A percentile compares a stretch with the other conserved stretches of the same genome.
These are phyloP conservation scores for Vickermania ingenoplastis DNA, from an alignment of 208 protist species.

Conservation along the genomic window DNA sequence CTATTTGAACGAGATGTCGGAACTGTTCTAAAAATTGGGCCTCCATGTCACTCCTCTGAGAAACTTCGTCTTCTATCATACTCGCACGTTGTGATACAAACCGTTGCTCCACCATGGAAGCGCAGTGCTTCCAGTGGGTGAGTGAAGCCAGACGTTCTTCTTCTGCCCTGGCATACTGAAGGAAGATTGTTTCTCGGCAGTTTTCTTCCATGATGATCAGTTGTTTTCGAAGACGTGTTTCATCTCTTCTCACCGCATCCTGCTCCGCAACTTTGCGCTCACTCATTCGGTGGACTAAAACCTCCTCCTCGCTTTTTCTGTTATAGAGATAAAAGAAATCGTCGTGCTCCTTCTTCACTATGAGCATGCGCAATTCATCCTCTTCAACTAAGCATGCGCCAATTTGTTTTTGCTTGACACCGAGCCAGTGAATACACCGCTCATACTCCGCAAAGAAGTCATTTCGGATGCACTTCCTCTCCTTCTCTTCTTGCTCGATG, in stretches of 20 bases:
- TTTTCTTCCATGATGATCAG: slow-evolving; percentile 11
- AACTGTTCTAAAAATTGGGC: background rate
- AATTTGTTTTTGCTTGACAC: slow-evolving; percentile 12
- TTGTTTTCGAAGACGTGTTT: slow-evolving; percentile 6
- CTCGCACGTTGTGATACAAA: background rate
- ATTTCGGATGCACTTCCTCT: slow-evolving; percentile 8
- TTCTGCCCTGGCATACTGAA: background rate
- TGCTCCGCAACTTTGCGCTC: slow-evolving; percentile 14
- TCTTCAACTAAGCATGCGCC: slow-evolving; percentile 15
- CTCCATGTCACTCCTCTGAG: background rate
- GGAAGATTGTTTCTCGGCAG: slow-evolving; percentile 14
- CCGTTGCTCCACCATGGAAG: background rate
- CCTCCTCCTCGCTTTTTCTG: slow-evolving; percentile 32
- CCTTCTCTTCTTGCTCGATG: slow-evolving; percentile 22
- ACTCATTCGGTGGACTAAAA: slow-evolving; percentile 25
- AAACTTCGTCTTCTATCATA: background rate
- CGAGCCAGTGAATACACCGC: slow-evolving; percentile 17
- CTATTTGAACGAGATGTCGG: background rate
- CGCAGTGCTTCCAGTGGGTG: background rate
- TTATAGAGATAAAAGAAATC: slow-evolving; percentile 34
- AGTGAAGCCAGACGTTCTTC: background rate
- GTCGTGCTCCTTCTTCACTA: slow-evolving; percentile 34
- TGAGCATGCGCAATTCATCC: slow-evolving; percentile 7
- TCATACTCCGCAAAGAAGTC: slow-evolving; percentile 2
- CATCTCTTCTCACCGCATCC: slow-evolving; percentile 9